These are phyloP conservation scores for Suillus subaureus DNA, from an alignment of 768 basidiomycete genomes.

Conservation along the genomic window DNA sequence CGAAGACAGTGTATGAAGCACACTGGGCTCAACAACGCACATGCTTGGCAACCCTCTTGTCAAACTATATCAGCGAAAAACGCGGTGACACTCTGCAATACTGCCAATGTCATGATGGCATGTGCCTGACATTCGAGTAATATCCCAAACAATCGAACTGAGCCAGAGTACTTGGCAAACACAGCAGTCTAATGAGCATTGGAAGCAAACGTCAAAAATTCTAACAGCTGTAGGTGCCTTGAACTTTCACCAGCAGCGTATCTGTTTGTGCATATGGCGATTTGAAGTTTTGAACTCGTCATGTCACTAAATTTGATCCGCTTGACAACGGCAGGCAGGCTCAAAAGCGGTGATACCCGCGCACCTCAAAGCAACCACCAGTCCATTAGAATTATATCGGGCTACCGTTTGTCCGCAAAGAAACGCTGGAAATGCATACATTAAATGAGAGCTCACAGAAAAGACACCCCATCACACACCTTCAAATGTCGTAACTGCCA, in stretches of 20 bases:
- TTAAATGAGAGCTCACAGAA: conserved; percentile 10
- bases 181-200: background rate
- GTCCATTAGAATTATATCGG: background rate
- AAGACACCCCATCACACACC: conserved; percentile 46
- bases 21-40: background rate
- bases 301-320: background rate
- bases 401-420: conserved; percentile 79
- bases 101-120: background rate
- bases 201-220: background rate
- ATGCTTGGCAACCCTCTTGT: background rate
- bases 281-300: background rate
- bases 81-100: too few relatives aligned
- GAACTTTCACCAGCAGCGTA: background rate
- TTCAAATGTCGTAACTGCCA: conserved; percentile 95
- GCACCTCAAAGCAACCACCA: background rate
- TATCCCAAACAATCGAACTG: background rate
- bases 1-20: background rate
- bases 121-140: background rate
- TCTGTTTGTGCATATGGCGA: background rate
- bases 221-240: background rate
- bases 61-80: background rate
- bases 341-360: background rate
- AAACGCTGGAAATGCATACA: conserved; percentile 53
- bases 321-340: background rate
- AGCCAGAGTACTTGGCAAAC: background rate